phyloP scores from a whole-genome alignment of 1,284 basidiomycete species.

The Cryptococcus wingfieldii region DNA sequence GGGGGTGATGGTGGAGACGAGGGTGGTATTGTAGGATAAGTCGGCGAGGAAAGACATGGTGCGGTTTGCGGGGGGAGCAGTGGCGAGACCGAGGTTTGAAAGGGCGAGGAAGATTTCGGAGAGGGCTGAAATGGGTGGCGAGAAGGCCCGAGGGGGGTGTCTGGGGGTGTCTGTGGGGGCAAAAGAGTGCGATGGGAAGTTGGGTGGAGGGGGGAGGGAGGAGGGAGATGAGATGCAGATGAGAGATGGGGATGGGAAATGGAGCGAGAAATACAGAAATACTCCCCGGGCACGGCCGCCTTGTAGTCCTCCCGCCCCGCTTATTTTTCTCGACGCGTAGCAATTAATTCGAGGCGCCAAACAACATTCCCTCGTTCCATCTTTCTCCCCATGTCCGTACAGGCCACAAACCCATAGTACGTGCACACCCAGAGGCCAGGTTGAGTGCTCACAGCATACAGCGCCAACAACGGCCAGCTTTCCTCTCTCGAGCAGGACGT shows the following conservation, averaged over 20 bases:
- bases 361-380: neutral
- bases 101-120: neutral
- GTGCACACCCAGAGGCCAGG: neutral
- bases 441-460: conserved; percentile 11
- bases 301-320: too few species aligned
- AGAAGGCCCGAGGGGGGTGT: neutral
- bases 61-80: neutral
- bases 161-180: neutral
- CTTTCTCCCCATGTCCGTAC: conserved; percentile 12
- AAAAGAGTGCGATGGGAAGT: neutral
- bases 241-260: neutral
- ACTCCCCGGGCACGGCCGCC: too few species aligned
- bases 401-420: conserved; percentile 22
- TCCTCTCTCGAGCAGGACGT: conserved; percentile 63
- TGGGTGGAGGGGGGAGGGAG: neutral
- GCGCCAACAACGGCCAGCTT: conserved; percentile 56
- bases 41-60: conserved; percentile 2
- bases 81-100: neutral
- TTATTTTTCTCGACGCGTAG: too few species aligned
- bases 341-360: neutral
- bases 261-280: neutral
- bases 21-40: conserved; percentile 31
- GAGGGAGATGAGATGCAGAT: neutral
- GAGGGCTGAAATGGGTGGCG: neutral
- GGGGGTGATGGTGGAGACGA: conserved; percentile 40